Evolutionary conservation across 495 filamentous ascomycete species (phyloP).

Genomic region (Penicillium angulare): DNA sequence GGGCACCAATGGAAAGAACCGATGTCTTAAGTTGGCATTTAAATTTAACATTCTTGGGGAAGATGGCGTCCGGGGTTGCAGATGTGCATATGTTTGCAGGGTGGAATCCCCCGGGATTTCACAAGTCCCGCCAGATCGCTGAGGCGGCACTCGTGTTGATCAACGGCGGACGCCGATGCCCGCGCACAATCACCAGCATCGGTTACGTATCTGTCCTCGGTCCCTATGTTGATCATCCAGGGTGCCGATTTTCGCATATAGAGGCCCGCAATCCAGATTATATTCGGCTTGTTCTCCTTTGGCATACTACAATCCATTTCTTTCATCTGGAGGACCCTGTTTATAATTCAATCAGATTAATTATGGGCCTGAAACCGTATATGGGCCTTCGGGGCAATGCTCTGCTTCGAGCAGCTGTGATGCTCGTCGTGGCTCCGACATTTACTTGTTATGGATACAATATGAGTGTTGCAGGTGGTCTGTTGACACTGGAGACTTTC

Average conservation of each 20-base stretch:
- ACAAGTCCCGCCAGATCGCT: not conserved
- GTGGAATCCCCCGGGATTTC: slow-evolving; percentile 1
- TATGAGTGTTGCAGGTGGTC: slow-evolving; percentile 34
- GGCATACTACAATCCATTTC: not conserved
- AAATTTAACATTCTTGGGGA: not conserved
- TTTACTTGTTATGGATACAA: slow-evolving; percentile 47
- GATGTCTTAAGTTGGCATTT: not conserved
- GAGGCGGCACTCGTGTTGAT: not conserved
- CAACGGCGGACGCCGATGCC: slow-evolving; percentile 9
- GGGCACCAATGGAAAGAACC: slow-evolving; percentile 1
- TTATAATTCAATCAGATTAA: not conserved
- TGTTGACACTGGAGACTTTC: slow-evolving; percentile 27
- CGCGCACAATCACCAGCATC: slow-evolving; percentile 2
- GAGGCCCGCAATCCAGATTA: not conserved
- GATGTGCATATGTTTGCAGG: not conserved
- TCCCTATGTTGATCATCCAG: not conserved
- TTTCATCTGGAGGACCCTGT: not conserved
- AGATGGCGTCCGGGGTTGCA: slow-evolving; percentile 1
- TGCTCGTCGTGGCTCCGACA: slow-evolving; percentile 27
- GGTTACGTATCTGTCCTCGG: not conserved
- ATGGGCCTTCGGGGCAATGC: slow-evolving; percentile 18
- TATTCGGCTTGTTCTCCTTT: not conserved
- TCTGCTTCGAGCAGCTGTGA: slow-evolving; percentile 16
- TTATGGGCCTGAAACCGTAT: slow-evolving; percentile 5
- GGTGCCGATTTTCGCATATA: slow-evolving; percentile 2